A percentile compares a stretch with the other conserved stretches of the same genome.
These are phyloP conservation scores for Hansenula lynferdii DNA, from an alignment of 1,139 yeast genomes.

Conservation along the genomic window DNA sequence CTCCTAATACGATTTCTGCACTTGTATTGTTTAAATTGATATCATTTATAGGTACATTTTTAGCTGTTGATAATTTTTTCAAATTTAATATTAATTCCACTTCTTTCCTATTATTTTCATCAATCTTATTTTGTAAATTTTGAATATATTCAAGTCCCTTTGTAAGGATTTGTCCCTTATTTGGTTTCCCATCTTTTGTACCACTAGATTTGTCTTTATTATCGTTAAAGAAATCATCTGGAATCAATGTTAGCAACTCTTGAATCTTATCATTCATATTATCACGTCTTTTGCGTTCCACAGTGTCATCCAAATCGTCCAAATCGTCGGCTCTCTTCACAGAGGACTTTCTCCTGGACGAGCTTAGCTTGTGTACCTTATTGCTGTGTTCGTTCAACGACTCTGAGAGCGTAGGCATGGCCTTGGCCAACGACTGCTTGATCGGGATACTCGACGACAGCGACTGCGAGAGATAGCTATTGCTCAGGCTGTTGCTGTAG, in stretches of 20 bases:
- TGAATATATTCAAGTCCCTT: constrained; percentile 84
- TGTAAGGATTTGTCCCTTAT: constrained; percentile 85
- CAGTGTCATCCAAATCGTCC: constrained; percentile 16
- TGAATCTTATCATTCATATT: constrained; percentile 87
- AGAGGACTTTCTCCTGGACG: constrained; percentile 5
- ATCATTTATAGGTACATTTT: constrained; percentile 31
- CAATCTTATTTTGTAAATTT: constrained; percentile 69
- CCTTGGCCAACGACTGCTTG: constrained; percentile 17
- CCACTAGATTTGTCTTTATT: constrained; percentile 48
- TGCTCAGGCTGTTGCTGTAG: constrained; percentile 8
- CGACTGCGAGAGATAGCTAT: constrained; percentile 3
- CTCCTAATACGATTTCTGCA: constrained; percentile 74
- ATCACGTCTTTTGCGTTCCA: constrained; percentile 72
- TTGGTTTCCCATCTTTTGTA: constrained; percentile 85
- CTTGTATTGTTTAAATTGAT: constrained; percentile 63
- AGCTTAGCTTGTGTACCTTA: constrained; percentile 5
- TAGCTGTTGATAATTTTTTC: constrained; percentile 44
- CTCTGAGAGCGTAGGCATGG: constrained; percentile 7
- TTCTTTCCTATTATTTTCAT: constrained; percentile 71
- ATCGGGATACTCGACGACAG: constrained; percentile 13
- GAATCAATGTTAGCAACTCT: constrained; percentile 68
- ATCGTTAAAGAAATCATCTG: constrained; percentile 50
- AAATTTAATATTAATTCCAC: constrained; percentile 65
- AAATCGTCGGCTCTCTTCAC: constrained; percentile 8
- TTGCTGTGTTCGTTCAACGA: constrained; percentile 1